These are phyloP conservation scores for Penicillium thymicola DNA, from an alignment of 2,329 filamentous ascomycete genomes.

Conservation along the genomic window DNA sequence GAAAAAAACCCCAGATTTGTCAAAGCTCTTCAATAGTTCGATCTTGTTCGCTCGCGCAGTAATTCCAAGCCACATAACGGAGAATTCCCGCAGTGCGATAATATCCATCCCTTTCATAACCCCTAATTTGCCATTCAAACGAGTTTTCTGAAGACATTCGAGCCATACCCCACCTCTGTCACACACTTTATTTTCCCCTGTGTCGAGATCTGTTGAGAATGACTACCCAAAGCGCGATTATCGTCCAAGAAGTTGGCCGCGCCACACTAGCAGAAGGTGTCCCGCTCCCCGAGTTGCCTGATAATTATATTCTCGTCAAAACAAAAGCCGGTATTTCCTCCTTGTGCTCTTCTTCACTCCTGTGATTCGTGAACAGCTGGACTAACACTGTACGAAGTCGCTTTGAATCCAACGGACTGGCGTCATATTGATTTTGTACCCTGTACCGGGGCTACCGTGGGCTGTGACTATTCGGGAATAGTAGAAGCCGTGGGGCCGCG, in stretches of 20 bases:
- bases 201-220: not conserved
- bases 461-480: conserved; percentile 52
- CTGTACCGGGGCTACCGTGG: conserved; percentile 40
- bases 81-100: not conserved
- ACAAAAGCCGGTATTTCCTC: conserved; percentile 27
- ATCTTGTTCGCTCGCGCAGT: not conserved
- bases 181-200: not conserved
- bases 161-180: not conserved
- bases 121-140: not conserved
- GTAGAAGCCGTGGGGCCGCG: conserved; percentile 31
- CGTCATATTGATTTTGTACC: conserved; percentile 37
- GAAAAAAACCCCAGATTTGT: no score
- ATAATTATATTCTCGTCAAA: conserved; percentile 52
- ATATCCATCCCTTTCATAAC: not conserved
- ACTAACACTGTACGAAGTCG: conserved; percentile 51
- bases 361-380: conserved; percentile 20
- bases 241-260: conserved; percentile 12
- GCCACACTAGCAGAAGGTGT: conserved; percentile 6
- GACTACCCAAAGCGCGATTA: conserved; percentile 15
- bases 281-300: conserved; percentile 41
- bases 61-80: not conserved
- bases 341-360: not conserved
- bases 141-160: not conserved
- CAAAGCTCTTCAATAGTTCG: not conserved
- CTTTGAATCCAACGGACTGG: conserved; percentile 47